Evolutionary conservation across 2,329 filamentous ascomycete species (phyloP).

Genomic region (Coniochaeta sp.): DNA sequence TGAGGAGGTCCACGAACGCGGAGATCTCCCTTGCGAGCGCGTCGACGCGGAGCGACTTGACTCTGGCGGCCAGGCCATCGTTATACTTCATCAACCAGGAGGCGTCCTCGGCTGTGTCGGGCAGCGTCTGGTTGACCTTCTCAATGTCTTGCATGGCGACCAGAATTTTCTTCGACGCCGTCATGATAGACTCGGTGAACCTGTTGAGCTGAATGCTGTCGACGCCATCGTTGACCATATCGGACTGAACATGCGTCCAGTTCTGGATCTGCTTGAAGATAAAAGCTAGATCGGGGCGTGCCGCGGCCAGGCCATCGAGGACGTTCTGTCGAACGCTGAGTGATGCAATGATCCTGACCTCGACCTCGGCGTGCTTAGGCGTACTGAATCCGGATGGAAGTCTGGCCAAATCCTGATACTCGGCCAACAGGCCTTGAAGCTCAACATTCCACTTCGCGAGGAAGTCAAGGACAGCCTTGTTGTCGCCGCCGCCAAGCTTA

Average conservation of each 20-base stretch:
- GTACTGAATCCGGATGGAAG: slow-evolving; percentile 47
- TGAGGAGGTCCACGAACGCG: slow-evolving; percentile 28
- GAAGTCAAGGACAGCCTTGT: slow-evolving; percentile 33
- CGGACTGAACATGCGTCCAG: slow-evolving; percentile 45
- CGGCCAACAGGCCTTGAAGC: slow-evolving; percentile 35
- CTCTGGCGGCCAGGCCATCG: slow-evolving; percentile 41
- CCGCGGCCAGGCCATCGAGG: slow-evolving; percentile 34
- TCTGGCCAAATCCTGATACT: slow-evolving; percentile 32
- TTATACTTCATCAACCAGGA: slow-evolving; percentile 56
- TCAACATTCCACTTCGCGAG: slow-evolving; percentile 43
- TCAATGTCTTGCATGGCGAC: slow-evolving; percentile 71
- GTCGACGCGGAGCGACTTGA: slow-evolving; percentile 52
- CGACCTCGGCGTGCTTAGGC: slow-evolving; percentile 23
- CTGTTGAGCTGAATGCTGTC: slow-evolving; percentile 22
- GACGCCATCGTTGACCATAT: slow-evolving; percentile 9
- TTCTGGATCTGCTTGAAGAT: slow-evolving; percentile 57
- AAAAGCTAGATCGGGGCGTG: slow-evolving; percentile 55
- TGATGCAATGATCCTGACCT: slow-evolving; percentile 26
- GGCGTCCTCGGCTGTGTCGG: slow-evolving; percentile 51
- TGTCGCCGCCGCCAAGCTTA: slow-evolving; percentile 51
- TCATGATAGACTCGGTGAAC: slow-evolving; percentile 54
- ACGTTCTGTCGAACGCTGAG: slow-evolving; percentile 29
- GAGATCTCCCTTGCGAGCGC: slow-evolving; percentile 41
- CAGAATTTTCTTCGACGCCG: slow-evolving; percentile 66
- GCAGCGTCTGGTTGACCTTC: slow-evolving; percentile 45